These are phyloP conservation scores for Oldenlandia corymbosa DNA, from an alignment of 257 asterid genomes.

Conservation along the genomic window DNA sequence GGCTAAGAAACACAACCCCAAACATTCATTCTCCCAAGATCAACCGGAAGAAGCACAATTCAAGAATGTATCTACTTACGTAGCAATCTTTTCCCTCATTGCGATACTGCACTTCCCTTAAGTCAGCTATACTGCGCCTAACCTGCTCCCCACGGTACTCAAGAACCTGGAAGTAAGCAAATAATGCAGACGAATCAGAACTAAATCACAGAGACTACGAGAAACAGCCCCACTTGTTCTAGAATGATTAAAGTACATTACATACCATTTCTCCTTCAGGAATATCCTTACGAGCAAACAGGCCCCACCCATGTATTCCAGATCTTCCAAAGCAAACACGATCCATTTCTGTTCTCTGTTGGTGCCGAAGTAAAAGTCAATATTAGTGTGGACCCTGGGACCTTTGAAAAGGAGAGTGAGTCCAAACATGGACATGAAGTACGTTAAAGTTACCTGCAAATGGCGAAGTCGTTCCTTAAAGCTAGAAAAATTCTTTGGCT, in stretches of 20 bases:
- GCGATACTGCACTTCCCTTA: conserved; percentile 85
- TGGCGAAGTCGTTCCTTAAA: conserved; percentile 84
- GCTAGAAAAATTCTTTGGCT: conserved; percentile 57
- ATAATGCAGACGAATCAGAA: neutral
- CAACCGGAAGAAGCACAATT: neutral
- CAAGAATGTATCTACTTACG: conserved; percentile 33
- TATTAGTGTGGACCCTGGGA: conserved; percentile 6
- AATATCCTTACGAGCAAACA: conserved; percentile 82
- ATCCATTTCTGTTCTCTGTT: conserved; percentile 87
- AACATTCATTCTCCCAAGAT: neutral
- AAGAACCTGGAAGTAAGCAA: conserved; percentile 60
- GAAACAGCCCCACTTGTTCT: neutral
- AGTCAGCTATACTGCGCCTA: conserved; percentile 89
- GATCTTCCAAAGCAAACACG: conserved; percentile 97
- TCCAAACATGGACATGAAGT: neutral
- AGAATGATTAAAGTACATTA: conserved; percentile 1
- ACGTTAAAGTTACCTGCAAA: conserved; percentile 62
- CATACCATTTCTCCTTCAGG: conserved; percentile 95
- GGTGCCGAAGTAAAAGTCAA: conserved; percentile 5
- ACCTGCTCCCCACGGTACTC: conserved; percentile 99
- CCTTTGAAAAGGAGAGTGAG: conserved; percentile 10
- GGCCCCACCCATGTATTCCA: conserved; percentile 98
- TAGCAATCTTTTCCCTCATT: conserved; percentile 91
- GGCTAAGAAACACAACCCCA: neutral
- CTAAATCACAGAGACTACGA: neutral